These are phyloP conservation scores for Solanum etuberosum DNA, from an alignment of 257 asterid genomes.

Conservation along the genomic window DNA sequence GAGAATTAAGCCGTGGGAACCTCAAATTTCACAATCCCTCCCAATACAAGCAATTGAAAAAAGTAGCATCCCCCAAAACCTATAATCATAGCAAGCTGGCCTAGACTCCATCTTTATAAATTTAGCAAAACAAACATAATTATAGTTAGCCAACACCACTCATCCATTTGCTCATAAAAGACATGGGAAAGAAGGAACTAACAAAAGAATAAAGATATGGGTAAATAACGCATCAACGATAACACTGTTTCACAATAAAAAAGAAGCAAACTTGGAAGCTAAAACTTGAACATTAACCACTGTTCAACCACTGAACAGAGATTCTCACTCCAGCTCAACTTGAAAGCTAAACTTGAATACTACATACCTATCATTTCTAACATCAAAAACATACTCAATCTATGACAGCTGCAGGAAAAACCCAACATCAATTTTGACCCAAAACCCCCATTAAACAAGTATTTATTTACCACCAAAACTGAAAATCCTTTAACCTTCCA, in stretches of 20 bases:
- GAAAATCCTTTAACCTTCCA: background rate
- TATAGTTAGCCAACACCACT: background rate
- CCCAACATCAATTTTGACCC: background rate
- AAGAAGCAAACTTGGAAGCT: background rate
- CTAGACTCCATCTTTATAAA: background rate
- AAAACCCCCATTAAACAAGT: background rate
- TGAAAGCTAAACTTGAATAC: background rate
- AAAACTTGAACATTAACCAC: background rate
- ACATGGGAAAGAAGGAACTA: background rate
- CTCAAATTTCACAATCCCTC: background rate
- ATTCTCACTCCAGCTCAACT: background rate
- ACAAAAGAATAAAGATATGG: too few relatives aligned
- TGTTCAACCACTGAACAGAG: background rate
- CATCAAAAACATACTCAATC: background rate
- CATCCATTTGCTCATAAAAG: background rate
- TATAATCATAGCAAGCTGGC: background rate
- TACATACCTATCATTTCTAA: background rate
- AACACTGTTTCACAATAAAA: background rate
- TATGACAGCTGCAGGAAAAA: background rate
- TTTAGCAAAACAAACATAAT: background rate
- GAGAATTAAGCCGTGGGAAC: background rate
- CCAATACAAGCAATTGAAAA: background rate
- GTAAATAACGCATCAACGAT: background rate
- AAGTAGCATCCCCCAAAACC: background rate
- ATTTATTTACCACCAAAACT: background rate